phyloP scores from a whole-genome alignment of 1,139 yeast species.

The Arxiozyma slooffiae region DNA sequence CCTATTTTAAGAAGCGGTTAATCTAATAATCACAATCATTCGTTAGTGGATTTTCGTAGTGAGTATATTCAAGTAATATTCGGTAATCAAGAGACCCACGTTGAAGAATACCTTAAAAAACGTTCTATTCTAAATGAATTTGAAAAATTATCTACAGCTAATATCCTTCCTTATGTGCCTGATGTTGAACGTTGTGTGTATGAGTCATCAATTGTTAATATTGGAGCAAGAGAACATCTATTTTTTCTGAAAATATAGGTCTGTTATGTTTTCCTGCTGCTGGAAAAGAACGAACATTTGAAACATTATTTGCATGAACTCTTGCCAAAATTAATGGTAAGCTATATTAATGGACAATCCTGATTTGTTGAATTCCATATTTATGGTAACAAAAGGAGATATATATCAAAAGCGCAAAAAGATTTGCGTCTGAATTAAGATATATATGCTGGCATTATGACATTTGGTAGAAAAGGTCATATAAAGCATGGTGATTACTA shows the following conservation, averaged over 20 bases:
- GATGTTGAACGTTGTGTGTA: constrained; percentile 33
- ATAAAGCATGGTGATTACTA: constrained; percentile 81
- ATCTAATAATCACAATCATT: constrained; percentile 75
- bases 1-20: constrained; percentile 88
- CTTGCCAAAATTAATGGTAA: constrained; percentile 81
- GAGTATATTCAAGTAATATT: constrained; percentile 82
- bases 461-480: constrained; percentile 69
- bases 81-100: constrained; percentile 79
- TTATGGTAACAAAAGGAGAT: constrained; percentile 88
- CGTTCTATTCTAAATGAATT: constrained; percentile 71
- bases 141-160: constrained; percentile 44
- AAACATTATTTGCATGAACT: constrained; percentile 79
- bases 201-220: constrained; percentile 60
- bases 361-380: constrained; percentile 71
- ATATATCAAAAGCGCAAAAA: constrained; percentile 79
- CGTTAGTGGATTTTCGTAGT: constrained; percentile 71
- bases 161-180: constrained; percentile 39
- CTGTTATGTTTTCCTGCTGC: constrained; percentile 88
- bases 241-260: constrained; percentile 79
- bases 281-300: constrained; percentile 88
- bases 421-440: constrained; percentile 84
- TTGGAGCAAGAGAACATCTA: constrained; percentile 85
- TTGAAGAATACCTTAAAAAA: constrained; percentile 77
- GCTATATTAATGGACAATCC: constrained; percentile 89
- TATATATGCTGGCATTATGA: constrained; percentile 86